Evolutionary conservation across 2,329 filamentous ascomycete species (phyloP), one percentile per base, ranked within the genome.

Genomic region (Colletotrichum higginsianum): DNA sequence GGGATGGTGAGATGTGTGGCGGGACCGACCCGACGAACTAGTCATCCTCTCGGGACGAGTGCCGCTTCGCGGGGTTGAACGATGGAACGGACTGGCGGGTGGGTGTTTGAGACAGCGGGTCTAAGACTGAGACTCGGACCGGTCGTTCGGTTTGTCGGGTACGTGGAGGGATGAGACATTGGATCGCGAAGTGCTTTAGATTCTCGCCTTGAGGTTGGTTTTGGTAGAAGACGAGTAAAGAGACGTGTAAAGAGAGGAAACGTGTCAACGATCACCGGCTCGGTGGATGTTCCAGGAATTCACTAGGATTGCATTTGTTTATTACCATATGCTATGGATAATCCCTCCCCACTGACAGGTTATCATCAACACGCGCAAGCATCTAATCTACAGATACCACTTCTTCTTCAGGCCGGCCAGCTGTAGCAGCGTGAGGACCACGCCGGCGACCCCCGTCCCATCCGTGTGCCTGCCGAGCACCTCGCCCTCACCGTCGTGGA

Each of bases 381-480:
- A 16, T 44, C 21, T 23, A 23, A 11, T 71, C 69, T 35, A 80
- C 73, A 80, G 72, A 38, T 78, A 50, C 40, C 78, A 78, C 13
- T 75, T 74, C 64, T 73, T 78, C 73, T 78, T 79, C 49, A 81
- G 18, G n/a, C 74, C 75, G 9, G 75, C 78, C 35, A 83, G 67
- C 66, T 82, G 79, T 57, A 80, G 74, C 46, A 82, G 73, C 15
- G 80, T 82, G 60, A 76, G 78, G 1, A 82, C 74, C 8, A 82
- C 77, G 12, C 80, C 81, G 49, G 74, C 74, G 21, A 81, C 73
- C 12, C 81, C 81, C 9, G 79, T 75, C 0, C 81, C 81, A 63
- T 82, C 81, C 11, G 75, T 77, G 68, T 83, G 81, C 52, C 77
- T 76, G 6, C 81, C 81, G 46, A 84, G 66, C 4, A 79, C 80